Conservation (phyloP, 192 early-diverging fungal species). For the Coemansia sp. region DNA sequence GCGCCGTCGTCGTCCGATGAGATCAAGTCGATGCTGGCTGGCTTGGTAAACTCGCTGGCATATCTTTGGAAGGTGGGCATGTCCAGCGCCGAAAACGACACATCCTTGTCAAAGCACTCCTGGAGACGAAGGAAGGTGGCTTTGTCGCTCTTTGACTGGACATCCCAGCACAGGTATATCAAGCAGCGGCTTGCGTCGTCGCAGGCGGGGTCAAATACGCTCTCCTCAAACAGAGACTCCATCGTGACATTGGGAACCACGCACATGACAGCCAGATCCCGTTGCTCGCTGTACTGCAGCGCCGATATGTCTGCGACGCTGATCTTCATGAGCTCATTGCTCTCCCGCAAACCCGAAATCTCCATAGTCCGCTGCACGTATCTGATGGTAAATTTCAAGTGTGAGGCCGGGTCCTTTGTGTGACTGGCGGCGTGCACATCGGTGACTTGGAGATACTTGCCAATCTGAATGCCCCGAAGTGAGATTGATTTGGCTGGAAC, state of each 20-base stretch:
- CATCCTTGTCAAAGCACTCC: slow-evolving; percentile 3
- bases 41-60: slow-evolving; percentile 27
- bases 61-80: not conserved
- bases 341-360: slow-evolving; percentile 21
- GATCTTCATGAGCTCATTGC: slow-evolving; percentile 20
- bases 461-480: slow-evolving; percentile 34
- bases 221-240: slow-evolving; percentile 30
- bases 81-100: slow-evolving; percentile 6
- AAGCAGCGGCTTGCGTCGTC: slow-evolving; percentile 7
- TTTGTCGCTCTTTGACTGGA: not conserved
- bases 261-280: slow-evolving; percentile 22
- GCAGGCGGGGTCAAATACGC: slow-evolving; percentile 36
- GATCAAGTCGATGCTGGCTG: slow-evolving; percentile 35
- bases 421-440: not conserved
- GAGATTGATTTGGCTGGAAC: slow-evolving; percentile 12
- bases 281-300: slow-evolving; percentile 12
- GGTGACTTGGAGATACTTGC: slow-evolving; percentile 14
- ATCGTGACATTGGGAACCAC: slow-evolving; percentile 26
- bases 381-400: slow-evolving; percentile 12
- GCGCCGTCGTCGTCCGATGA: slow-evolving; percentile 26
- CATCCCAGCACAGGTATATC: slow-evolving; percentile 25
- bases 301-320: slow-evolving; percentile 15
- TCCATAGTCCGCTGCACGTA: slow-evolving; percentile 19
- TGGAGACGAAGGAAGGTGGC: not conserved
- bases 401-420: not conserved